phyloP scores from a whole-genome alignment of 2,329 filamentous ascomycete genomes.

The Pseudogymnoascus sp. region DNA sequence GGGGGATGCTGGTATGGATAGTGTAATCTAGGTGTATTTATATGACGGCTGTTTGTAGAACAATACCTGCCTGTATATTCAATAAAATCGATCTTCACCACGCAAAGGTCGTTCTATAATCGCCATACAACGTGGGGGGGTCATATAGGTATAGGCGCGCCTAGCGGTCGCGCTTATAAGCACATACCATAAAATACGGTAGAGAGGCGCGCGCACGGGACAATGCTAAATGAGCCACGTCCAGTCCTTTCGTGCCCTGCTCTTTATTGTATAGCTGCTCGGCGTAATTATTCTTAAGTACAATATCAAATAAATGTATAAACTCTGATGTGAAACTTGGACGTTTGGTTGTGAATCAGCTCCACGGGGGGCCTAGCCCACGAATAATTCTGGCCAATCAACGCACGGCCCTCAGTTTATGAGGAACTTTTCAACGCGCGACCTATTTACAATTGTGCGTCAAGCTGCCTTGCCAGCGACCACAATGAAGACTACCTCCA shows the following conservation, averaged over 20 bases:
- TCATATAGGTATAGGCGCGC: neutral
- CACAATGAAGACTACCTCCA: constrained; percentile 7
- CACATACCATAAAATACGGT: neutral
- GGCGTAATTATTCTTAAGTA: neutral
- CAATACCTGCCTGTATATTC: constrained; percentile 7
- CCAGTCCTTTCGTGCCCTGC: neutral
- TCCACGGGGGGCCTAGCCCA: neutral
- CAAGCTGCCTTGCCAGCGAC: constrained; percentile 8
- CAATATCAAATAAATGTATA: neutral
- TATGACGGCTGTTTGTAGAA: constrained; percentile 6
- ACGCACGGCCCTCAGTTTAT: constrained; percentile 7
- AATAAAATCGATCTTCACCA: constrained; percentile 6
- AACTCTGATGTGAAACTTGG: neutral
- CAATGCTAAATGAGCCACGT: neutral
- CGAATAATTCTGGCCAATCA: constrained; percentile 5
- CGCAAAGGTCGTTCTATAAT: neutral
- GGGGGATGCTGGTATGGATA: neutral
- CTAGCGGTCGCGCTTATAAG: neutral
- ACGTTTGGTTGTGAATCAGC: neutral
- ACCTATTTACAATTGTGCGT: constrained; percentile 5
- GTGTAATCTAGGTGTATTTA: constrained; percentile 6
- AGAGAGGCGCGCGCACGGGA: neutral
- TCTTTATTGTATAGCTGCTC: neutral
- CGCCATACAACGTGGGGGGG: no score
- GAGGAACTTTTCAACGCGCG: constrained; percentile 9